These are phyloP conservation scores for Fistulinella cinereoalba DNA, from an alignment of 1,284 basidiomycete species.

Conservation along the genomic window DNA sequence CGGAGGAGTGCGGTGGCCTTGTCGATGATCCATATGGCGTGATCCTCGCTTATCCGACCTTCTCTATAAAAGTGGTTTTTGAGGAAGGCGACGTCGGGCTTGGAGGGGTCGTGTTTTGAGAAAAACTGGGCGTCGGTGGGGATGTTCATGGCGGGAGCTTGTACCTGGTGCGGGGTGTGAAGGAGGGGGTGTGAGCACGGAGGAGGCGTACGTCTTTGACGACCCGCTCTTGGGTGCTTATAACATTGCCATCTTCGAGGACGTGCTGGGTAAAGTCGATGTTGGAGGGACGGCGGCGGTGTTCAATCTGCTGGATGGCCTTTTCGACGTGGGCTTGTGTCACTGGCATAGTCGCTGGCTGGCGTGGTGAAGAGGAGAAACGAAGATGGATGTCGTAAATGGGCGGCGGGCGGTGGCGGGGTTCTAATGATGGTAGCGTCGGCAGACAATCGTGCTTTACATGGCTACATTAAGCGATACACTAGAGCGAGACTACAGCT, in stretches of 20 bases:
- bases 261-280: constrained; percentile 89
- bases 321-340: constrained; percentile 59
- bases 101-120: constrained; percentile 76
- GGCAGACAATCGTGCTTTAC: constrained; percentile 7
- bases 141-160: constrained; percentile 90
- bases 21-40: constrained; percentile 84
- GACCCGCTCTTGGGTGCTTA: constrained; percentile 84
- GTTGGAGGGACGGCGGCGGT: constrained; percentile 59
- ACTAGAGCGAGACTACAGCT: constrained; percentile 6
- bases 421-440: constrained; percentile 25
- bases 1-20: constrained; percentile 75
- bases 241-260: constrained; percentile 83
- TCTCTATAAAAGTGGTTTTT: constrained; percentile 99
- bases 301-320: constrained; percentile 72
- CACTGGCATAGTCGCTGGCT: constrained; percentile 36
- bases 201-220: constrained; percentile 70
- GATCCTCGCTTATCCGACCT: constrained; percentile 87
- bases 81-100: constrained; percentile 94
- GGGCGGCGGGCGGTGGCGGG: constrained; percentile 21
- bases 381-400: constrained; percentile 1
- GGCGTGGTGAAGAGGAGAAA: background rate
- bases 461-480: constrained; percentile 12
- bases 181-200: constrained; percentile 2
- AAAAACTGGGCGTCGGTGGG: constrained; percentile 96
- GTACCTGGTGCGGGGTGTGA: constrained; percentile 56